Evolutionary conservation across 148 eudicot genomes (phyloP), one percentile per base, ranked within the genome.

Genomic region (Amaranthus hypochondriacus): DNA sequence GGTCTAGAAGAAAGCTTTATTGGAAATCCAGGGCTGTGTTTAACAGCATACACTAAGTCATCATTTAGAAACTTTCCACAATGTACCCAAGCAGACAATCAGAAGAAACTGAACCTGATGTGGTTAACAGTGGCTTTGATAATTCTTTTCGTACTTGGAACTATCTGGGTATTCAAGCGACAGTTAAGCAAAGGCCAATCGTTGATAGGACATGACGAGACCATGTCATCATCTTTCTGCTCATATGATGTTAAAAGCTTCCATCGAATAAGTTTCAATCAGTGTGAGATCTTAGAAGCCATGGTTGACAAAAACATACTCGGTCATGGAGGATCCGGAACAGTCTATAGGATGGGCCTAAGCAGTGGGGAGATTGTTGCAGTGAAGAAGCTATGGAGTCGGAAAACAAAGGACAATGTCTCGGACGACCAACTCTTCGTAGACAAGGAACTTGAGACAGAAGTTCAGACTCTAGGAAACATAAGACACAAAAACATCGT

Each of bases 401-500:
- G 58, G 21, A 87, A 82, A 66, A 70, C 80, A 62, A 94, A 88
- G 81, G 86, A 86, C 70, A 80, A 75, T 15, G 69, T 66, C 43
- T 79, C 92, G 9, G 88, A 83, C n/a, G 88, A 87, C 68, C 84
- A 84, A 48, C 42, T 83, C 48, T 64, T 79, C 56, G 61, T 85
- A 11, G 79, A 88, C 86, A 90, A 81, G 75, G 97, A 88, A 76
- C 79, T 95, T 71, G 85, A 90, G 77, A 88, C 97, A 2, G 99
- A 95, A 81, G 97, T 95, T 43, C 96, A 87, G 72, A 89, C 99
- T 72, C 84, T 95, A 42, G 97, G 97, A 69, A 89, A 82, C 79
- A 85, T 95, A 67, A 84, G 99, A 79, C 99, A 95, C 89, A 92
- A 92, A 81, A 95, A 90, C 81, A 95, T 95, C 5, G 93, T 95